Conservation (phyloP, 2,329 filamentous ascomycete genomes). For the Phaeosphaeria sp. region DNA sequence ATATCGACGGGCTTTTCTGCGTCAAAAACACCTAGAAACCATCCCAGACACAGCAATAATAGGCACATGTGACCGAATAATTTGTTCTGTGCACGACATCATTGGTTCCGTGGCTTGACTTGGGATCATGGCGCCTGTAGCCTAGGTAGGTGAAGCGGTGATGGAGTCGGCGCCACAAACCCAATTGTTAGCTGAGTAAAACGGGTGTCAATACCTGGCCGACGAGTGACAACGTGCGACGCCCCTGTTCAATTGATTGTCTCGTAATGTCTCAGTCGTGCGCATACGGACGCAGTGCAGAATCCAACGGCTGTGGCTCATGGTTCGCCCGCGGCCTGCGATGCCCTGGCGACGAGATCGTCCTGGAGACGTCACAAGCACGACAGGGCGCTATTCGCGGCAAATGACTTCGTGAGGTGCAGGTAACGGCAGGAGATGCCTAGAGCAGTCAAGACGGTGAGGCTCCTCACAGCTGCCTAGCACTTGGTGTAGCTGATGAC, state of each 20-base stretch:
- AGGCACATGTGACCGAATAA: neutral
- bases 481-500: neutral
- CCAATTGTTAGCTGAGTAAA: conserved; percentile 4
- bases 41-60: neutral
- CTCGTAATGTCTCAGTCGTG: conserved; percentile 16
- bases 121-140: conserved; percentile 8
- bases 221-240: conserved; percentile 9
- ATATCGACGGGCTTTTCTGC: conserved; percentile 2
- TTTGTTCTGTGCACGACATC: neutral
- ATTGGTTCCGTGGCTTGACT: conserved; percentile 10
- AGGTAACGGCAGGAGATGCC: neutral
- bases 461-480: neutral
- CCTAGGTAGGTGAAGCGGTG: conserved; percentile 3
- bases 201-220: conserved; percentile 4
- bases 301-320: conserved; percentile 12
- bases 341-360: neutral
- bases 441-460: neutral
- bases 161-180: conserved; percentile 8
- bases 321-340: conserved; percentile 10
- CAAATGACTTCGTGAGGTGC: neutral
- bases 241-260: neutral
- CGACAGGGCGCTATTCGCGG: conserved; percentile 12
- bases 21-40: neutral
- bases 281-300: conserved; percentile 10
- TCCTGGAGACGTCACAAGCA: neutral